Evolutionary conservation across 75 land plant species (phyloP).

Genomic region (Selaginella tamariscina): DNA sequence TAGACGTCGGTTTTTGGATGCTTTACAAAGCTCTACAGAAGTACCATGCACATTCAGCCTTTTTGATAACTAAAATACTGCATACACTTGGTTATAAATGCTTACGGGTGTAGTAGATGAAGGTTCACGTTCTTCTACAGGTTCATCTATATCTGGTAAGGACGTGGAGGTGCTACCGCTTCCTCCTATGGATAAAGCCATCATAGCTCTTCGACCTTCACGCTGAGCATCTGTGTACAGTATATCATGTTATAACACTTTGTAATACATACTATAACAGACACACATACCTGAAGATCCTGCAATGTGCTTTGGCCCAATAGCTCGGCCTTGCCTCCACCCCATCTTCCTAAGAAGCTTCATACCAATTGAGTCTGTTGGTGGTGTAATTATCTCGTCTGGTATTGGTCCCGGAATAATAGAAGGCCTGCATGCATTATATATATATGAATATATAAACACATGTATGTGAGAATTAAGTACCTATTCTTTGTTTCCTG

Average conservation of each 20-base stretch:
- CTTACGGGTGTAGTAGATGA: neutral
- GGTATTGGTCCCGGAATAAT: slow-evolving; percentile 75
- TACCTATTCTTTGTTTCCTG: slow-evolving; percentile 59
- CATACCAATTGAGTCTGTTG: slow-evolving; percentile 60
- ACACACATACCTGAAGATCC: slow-evolving; percentile 51
- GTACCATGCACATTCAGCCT: no score
- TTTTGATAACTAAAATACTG: no score
- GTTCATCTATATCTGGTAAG: neutral
- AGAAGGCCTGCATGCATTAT: slow-evolving; percentile 50
- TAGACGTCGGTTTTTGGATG: slow-evolving; percentile 69
- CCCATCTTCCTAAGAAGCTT: slow-evolving; percentile 81
- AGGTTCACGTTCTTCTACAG: neutral
- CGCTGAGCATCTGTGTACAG: neutral
- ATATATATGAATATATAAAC: neutral
- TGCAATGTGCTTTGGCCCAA: slow-evolving; percentile 46
- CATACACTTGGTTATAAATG: no score
- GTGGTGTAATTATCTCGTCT: slow-evolving; percentile 71
- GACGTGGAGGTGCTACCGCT: no score
- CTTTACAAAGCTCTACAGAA: slow-evolving; percentile 52
- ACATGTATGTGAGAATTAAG: neutral
- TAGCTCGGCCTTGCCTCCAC: slow-evolving; percentile 71
- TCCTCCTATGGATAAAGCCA: neutral
- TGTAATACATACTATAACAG: no score
- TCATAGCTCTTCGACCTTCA: neutral
- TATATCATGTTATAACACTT: no score